Conservation (phyloP, 495 filamentous ascomycete genomes). For the Trypethelium eluteriae region DNA sequence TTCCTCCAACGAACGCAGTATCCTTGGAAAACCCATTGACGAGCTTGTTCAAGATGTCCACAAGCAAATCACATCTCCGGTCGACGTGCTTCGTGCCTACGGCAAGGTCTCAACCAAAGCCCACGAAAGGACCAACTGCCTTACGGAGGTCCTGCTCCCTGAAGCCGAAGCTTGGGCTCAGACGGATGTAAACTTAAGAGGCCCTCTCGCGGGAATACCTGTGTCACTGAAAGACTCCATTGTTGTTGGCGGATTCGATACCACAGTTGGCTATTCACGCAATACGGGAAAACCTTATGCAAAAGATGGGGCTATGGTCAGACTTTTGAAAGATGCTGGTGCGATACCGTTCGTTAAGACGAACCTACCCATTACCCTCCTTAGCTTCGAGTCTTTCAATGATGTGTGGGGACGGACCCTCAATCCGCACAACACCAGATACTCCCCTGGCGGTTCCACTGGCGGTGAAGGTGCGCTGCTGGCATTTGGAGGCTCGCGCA, state of each 20-base stretch:
- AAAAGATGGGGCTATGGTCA: conserved; percentile 67
- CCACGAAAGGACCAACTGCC: conserved; percentile 79
- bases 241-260: conserved; percentile 78
- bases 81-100: conserved; percentile 78
- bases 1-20: conserved; percentile 50
- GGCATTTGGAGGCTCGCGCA: conserved; percentile 77
- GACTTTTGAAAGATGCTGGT: conserved; percentile 83
- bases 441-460: conserved; percentile 86
- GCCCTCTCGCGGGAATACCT: conserved; percentile 83
- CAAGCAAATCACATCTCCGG: conserved; percentile 51
- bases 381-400: conserved; percentile 88
- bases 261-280: conserved; percentile 71
- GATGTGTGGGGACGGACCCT: conserved; percentile 72
- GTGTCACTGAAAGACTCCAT: conserved; percentile 85
- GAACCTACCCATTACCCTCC: conserved; percentile 80
- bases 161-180: conserved; percentile 71
- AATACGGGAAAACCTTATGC: conserved; percentile 57
- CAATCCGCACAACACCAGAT: conserved; percentile 75
- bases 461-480: conserved; percentile 84
- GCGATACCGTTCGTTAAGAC: conserved; percentile 96
- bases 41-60: conserved; percentile 74
- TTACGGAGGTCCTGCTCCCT: conserved; percentile 81
- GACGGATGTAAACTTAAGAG: conserved; percentile 62
- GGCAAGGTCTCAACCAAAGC: conserved; percentile 81
- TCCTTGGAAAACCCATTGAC: conserved; percentile 67